Percentiles rank a stretch among this genome's conserved stretches.
These are phyloP conservation scores for Meira miltonrushii DNA, from an alignment of 1,284 basidiomycete genomes.

Conservation along the genomic window DNA sequence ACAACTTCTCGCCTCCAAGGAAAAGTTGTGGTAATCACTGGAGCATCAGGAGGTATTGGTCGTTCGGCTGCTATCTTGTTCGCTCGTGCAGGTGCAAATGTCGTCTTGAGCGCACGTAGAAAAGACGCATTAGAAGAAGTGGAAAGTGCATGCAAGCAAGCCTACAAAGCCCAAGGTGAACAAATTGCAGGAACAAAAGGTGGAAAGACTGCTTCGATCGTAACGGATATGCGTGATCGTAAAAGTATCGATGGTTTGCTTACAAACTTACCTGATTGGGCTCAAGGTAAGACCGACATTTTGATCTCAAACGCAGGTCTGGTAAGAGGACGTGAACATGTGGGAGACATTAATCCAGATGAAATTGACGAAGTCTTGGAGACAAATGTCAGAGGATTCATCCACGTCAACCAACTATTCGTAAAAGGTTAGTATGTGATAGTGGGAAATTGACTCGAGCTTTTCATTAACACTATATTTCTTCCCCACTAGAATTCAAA, in stretches of 20 bases:
- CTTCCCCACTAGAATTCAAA: slow-evolving; percentile 74
- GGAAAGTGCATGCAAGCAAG: slow-evolving; percentile 59
- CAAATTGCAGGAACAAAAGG: slow-evolving; percentile 38
- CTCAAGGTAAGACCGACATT: slow-evolving; percentile 41
- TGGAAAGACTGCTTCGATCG: slow-evolving; percentile 38
- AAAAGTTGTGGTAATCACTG: slow-evolving; percentile 80
- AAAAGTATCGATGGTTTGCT: slow-evolving; percentile 26
- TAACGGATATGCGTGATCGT: slow-evolving; percentile 40
- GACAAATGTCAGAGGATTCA: slow-evolving; percentile 86
- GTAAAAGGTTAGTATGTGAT: slow-evolving; percentile 16
- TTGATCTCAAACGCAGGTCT: slow-evolving; percentile 60
- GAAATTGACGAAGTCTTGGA: slow-evolving; percentile 78
- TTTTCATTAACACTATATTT: background rate
- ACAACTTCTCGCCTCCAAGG: slow-evolving; percentile 58
- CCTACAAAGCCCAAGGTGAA: slow-evolving; percentile 66
- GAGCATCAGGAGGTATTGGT: slow-evolving; percentile 77
- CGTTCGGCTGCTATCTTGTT: slow-evolving; percentile 37
- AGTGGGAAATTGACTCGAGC: background rate
- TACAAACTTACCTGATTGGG: slow-evolving; percentile 42
- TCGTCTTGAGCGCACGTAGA: slow-evolving; percentile 55
- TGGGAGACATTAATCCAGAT: slow-evolving; percentile 69
- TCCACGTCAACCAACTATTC: slow-evolving; percentile 69
- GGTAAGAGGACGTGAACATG: slow-evolving; percentile 70
- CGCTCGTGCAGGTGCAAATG: slow-evolving; percentile 53
- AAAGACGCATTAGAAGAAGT: slow-evolving; percentile 50